phyloP scores from a whole-genome alignment of 768 basidiomycete genomes.

The Suillus discolor region DNA sequence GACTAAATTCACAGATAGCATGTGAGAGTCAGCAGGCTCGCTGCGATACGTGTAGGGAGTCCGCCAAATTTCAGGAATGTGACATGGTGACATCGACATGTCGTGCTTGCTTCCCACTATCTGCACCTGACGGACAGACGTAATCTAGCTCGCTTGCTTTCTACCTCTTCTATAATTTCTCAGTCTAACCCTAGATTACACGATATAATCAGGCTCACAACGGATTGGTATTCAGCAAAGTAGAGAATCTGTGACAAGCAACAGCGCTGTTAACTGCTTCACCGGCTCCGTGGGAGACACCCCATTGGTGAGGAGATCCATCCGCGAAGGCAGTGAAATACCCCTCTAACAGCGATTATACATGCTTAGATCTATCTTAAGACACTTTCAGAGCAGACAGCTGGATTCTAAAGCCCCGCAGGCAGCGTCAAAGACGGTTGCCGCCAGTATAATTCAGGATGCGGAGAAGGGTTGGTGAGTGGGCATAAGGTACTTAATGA shows the following conservation, averaged over 20 bases:
- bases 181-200: neutral
- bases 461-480: conserved; percentile 85
- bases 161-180: neutral
- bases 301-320: conserved; percentile 65
- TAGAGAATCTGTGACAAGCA: conserved; percentile 41
- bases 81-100: neutral
- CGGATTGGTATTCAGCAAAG: conserved; percentile 28
- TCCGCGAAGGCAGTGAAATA: neutral
- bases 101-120: neutral
- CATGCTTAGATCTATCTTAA: conserved; percentile 75
- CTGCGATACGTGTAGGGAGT: neutral
- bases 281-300: conserved; percentile 91
- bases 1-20: neutral
- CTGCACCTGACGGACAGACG: neutral
- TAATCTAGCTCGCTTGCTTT: neutral
- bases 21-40: conserved; percentile 1
- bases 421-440: conserved; percentile 96
- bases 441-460: conserved; percentile 82
- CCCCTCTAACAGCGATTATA: conserved; percentile 9
- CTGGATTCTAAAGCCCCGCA: conserved; percentile 98
- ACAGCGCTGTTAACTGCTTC: conserved; percentile 70
- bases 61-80: neutral
- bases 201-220: conserved; percentile 31
- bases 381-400: conserved; percentile 78
- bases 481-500: too few species aligned